Percentiles rank a stretch among this genome's conserved stretches.
Evolutionary conservation across 495 filamentous ascomycete species (phyloP).

Genomic region (Penicillium psychrofluorescens): DNA sequence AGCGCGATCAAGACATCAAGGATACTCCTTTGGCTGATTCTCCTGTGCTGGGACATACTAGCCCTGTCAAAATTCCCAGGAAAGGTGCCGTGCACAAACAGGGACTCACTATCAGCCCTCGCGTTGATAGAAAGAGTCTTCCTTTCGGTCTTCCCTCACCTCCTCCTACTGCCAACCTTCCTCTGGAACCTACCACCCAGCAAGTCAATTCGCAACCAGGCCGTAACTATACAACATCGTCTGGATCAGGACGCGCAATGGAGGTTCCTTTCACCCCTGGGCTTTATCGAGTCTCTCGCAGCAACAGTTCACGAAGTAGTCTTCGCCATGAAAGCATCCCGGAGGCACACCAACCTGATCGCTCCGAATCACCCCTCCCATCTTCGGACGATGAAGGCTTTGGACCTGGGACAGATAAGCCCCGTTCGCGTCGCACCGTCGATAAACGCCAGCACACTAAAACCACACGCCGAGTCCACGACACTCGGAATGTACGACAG

Average conservation of each 20-base stretch:
- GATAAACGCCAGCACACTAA: constrained; percentile 4
- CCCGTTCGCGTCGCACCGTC: constrained; percentile 4
- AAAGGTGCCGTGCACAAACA: constrained; percentile 6
- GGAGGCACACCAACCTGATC: constrained; percentile 11
- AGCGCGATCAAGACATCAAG: neutral
- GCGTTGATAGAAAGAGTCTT: constrained; percentile 11
- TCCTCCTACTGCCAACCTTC: constrained; percentile 21
- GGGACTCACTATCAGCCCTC: constrained; percentile 11
- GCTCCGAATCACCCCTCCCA: constrained; percentile 28
- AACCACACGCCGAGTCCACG: constrained; percentile 8
- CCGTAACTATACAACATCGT: constrained; percentile 9
- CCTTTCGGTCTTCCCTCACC: constrained; percentile 25
- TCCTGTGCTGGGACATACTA: constrained; percentile 12
- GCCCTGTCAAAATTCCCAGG: constrained; percentile 1
- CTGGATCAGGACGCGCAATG: no score
- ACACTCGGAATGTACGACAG: constrained; percentile 3
- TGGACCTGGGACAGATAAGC: constrained; percentile 2
- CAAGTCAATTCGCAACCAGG: no score
- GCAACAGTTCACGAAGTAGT: constrained; percentile 23
- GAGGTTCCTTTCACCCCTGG: constrained; percentile 5
- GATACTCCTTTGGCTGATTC: constrained; percentile 15
- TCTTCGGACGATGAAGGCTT: constrained; percentile 40
- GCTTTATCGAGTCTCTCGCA: constrained; percentile 16
- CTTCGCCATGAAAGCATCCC: constrained; percentile 16
- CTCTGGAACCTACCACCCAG: constrained; percentile 2